A percentile compares a stretch with the other conserved stretches of the same genome.
These are phyloP conservation scores for Verticillium dahliae DNA, from an alignment of 2,329 filamentous ascomycete species.

Conservation along the genomic window DNA sequence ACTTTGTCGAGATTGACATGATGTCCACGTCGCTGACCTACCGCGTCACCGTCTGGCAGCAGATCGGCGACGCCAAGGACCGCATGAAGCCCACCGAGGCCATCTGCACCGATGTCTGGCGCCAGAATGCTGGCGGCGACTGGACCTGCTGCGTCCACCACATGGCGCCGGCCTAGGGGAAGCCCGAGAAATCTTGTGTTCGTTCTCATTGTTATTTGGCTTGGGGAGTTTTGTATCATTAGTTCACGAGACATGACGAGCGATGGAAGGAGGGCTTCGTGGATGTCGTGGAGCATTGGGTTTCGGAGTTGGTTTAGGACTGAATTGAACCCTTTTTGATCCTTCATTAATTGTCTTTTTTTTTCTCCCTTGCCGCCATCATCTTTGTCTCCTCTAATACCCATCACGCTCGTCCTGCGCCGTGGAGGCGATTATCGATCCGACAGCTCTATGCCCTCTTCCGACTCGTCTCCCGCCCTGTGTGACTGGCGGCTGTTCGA, in stretches of 20 bases:
- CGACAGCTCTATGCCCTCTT: neutral
- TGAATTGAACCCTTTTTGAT: neutral
- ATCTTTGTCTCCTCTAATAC: neutral
- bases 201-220: neutral
- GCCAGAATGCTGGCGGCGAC: conserved; percentile 25
- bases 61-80: conserved; percentile 13
- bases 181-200: too few species aligned
- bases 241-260: neutral
- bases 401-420: neutral
- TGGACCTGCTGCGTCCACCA: conserved; percentile 27
- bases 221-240: neutral
- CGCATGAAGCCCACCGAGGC: conserved; percentile 25
- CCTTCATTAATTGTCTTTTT: neutral
- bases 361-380: neutral
- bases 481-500: neutral
- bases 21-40: conserved; percentile 25
- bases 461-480: neutral
- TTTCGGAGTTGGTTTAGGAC: neutral
- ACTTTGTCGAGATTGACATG: conserved; percentile 30
- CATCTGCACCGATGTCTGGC: conserved; percentile 24
- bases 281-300: neutral
- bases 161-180: conserved; percentile 12
- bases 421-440: neutral
- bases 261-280: neutral
- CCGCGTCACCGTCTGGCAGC: conserved; percentile 24